A percentile compares a stretch with the other conserved stretches of the same genome.
phyloP scores from a whole-genome alignment of 2,329 filamentous ascomycete genomes.

The Paraconiothyrium brasiliense region DNA sequence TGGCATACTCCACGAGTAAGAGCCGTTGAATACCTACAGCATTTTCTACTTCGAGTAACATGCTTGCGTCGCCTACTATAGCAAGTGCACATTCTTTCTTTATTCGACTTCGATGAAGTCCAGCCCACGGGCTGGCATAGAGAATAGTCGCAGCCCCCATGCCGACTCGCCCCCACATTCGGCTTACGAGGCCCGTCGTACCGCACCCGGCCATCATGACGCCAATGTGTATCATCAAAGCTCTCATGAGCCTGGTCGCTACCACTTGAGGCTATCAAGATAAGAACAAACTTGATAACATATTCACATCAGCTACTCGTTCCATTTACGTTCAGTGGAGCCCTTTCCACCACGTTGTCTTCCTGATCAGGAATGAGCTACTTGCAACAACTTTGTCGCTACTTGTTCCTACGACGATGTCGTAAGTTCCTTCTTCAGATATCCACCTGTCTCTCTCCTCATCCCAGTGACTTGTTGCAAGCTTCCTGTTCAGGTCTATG shows the following conservation, averaged over 20 bases:
- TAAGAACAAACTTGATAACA: no score
- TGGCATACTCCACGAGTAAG: background rate
- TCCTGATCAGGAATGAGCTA: slow-evolving; percentile 64
- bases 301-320: no score
- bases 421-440: slow-evolving; percentile 72
- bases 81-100: background rate
- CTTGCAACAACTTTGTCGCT: slow-evolving; percentile 63
- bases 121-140: background rate
- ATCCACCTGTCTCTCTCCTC: slow-evolving; percentile 63
- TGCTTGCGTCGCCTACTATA: no score
- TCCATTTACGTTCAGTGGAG: slow-evolving; percentile 22
- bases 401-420: slow-evolving; percentile 68
- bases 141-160: background rate
- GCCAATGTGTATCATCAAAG: no score
- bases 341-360: slow-evolving; percentile 75
- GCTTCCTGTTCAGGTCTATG: slow-evolving; percentile 68
- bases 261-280: no score
- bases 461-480: slow-evolving; percentile 75
- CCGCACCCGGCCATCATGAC: background rate
- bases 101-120: background rate
- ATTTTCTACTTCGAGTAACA: background rate
- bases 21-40: background rate
- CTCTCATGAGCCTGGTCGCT: no score
- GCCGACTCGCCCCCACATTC: background rate
- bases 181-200: background rate